Conservation (phyloP, 1,139 yeast genomes). For the Nakaseomyces glabratus region DNA sequence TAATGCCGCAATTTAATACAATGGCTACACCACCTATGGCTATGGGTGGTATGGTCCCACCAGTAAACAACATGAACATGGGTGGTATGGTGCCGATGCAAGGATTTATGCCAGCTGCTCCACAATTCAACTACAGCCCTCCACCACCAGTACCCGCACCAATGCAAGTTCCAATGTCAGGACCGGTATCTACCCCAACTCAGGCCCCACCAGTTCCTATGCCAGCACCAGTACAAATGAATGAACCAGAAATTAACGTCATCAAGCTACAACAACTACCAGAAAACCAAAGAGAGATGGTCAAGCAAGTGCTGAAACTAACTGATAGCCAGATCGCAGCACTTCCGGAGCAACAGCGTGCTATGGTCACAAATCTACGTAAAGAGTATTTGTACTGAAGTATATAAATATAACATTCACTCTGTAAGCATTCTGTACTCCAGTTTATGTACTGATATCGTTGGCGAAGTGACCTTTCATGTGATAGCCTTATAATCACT, state of each 20-base stretch:
- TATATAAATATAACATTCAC: no score
- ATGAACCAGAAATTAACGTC: slow-evolving; percentile 13
- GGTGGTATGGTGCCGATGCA: slow-evolving; percentile 13
- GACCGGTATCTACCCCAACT: slow-evolving; percentile 10
- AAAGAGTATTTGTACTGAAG: slow-evolving; percentile 41
- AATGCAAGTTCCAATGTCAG: not conserved
- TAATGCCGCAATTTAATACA: not conserved
- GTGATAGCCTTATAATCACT: no score
- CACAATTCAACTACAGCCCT: slow-evolving; percentile 1
- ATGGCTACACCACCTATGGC: slow-evolving; percentile 5
- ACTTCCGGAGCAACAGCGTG: slow-evolving; percentile 52
- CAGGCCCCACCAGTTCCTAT: slow-evolving; percentile 9
- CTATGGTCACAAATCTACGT: slow-evolving; percentile 51
- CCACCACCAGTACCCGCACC: slow-evolving; percentile 3
- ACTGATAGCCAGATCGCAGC: slow-evolving; percentile 46
- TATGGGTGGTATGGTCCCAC: slow-evolving; percentile 8
- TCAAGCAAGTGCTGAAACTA: slow-evolving; percentile 54
- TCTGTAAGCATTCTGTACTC: no score
- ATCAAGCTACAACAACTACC: slow-evolving; percentile 26
- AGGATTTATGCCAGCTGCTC: slow-evolving; percentile 4
- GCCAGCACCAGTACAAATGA: slow-evolving; percentile 5
- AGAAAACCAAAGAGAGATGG: slow-evolving; percentile 52
- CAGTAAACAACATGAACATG: slow-evolving; percentile 8
- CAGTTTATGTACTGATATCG: no score
- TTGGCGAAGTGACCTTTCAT: no score